Evolutionary conservation across 2,329 filamentous ascomycete species (phyloP).

Genomic region (Botryotinia calthae): DNA sequence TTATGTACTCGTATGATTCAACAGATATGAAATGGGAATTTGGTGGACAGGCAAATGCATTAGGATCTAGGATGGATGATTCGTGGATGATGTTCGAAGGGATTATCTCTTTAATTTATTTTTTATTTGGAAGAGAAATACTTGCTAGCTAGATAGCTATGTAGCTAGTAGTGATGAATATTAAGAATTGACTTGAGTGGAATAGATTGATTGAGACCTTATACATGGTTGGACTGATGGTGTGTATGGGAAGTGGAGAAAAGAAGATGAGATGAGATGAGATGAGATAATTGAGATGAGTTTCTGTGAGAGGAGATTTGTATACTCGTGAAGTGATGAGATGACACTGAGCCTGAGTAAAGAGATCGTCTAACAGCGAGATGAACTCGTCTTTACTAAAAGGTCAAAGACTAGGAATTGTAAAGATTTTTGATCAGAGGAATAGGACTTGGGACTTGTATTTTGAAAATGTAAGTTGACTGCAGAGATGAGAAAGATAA

Average conservation of each 20-base stretch:
- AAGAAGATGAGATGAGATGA: too few relatives aligned
- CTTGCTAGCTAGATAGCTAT: neutral
- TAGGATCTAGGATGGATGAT: neutral
- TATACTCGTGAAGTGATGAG: too few relatives aligned
- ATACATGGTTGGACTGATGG: neutral
- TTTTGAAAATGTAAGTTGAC: too few relatives aligned
- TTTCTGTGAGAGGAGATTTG: too few relatives aligned
- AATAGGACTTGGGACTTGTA: too few relatives aligned
- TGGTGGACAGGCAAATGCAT: neutral
- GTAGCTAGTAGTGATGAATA: neutral
- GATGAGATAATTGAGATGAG: too few relatives aligned
- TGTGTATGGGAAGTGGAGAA: neutral
- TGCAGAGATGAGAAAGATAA: too few relatives aligned
- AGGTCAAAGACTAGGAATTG: too few relatives aligned
- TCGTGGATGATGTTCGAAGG: neutral
- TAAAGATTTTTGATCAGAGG: too few relatives aligned
- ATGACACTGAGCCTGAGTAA: too few relatives aligned
- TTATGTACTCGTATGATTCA: constrained; percentile 6
- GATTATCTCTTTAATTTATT: neutral
- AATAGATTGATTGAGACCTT: neutral
- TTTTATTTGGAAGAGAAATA: neutral
- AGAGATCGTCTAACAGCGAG: too few relatives aligned
- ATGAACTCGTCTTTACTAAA: too few relatives aligned
- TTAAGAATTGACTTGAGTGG: neutral
- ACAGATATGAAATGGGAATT: neutral